Base-by-base conservation (phyloP, 1,139 yeast genomes). In the Diutina sp. region DNA sequence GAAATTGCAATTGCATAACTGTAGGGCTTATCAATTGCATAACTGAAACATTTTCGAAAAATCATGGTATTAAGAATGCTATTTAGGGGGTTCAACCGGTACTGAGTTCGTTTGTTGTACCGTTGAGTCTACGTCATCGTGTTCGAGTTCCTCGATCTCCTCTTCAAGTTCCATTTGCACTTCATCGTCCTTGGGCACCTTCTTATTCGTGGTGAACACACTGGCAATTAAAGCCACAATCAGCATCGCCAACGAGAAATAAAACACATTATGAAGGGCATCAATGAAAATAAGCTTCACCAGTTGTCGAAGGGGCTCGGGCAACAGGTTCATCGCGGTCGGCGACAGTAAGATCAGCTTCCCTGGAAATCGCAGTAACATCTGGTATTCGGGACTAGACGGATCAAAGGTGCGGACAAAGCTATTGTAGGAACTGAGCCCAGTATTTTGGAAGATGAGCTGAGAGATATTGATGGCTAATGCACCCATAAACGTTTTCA, bases 401-500 rank as follows among this genome's bases (percentile, higher is more conserved):
- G 25, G 46, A 21, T 44, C 46, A n/a, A n/a, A 44, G 25, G 11
- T n/a, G 46, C 25, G 25, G 21, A 44, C 46, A 7, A 16, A 44
- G 46, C n/a, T 44, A 6, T n/a, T 16, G 46, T 44, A 44, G 21
- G 8, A 6, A 21, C 25, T 18, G 8, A 44, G 25, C 18, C 46
- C 46, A 2, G 71, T 61, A 4, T 68, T 61, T 56, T 65, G 69
- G 61, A 76, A 77, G 38, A 83, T 70, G 21, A 80, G 67, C 62
- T 80, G 84, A 1, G 79, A 77, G 21, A 81, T 60, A 8, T 74
- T 68, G 25, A 76, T 71, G 21, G 82, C 79, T 41, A 81, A 57
- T 1, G 80, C 74, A 25, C 83, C 82, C 47, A 82, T 83, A 11
- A 74, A 57, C 1, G 81, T 69, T 60, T 82, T 73, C 46, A 69